phyloP scores from a whole-genome alignment of 495 filamentous ascomycete genomes.

The Trichodelitschia bisporula region DNA sequence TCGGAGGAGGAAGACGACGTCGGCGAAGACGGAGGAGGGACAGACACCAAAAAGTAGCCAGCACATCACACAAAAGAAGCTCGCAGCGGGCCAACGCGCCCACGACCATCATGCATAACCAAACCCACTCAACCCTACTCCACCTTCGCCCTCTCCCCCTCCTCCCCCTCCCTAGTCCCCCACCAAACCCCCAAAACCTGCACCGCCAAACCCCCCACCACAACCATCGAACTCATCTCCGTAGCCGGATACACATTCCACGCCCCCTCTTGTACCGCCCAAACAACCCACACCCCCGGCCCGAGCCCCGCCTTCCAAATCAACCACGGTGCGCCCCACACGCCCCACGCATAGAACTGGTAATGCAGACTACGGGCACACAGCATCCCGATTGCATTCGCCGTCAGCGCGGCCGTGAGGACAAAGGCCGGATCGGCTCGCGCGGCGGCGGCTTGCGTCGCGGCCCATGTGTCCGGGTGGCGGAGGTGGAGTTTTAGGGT shows the following conservation, averaged over 20 bases:
- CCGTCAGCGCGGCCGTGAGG: conserved; percentile 51
- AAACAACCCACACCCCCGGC: conserved; percentile 46
- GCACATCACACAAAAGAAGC: too few relatives aligned
- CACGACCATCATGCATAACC: too few relatives aligned
- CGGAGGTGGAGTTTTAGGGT: conserved; percentile 20
- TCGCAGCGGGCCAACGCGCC: too few relatives aligned
- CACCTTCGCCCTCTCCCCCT: conserved; percentile 3
- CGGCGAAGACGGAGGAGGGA: conserved; percentile 1
- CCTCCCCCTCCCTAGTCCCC: conserved; percentile 26
- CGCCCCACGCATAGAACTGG: conserved; percentile 87
- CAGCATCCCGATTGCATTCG: conserved; percentile 64
- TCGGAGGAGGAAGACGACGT: conserved; percentile 25
- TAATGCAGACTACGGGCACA: conserved; percentile 87
- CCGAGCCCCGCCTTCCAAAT: conserved; percentile 62
- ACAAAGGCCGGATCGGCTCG: conserved; percentile 46
- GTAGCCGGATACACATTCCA: conserved; percentile 97
- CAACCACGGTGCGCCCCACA: conserved; percentile 78
- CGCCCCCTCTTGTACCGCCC: conserved; percentile 79
- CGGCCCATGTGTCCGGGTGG: conserved; percentile 25
- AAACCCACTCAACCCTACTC: too few relatives aligned
- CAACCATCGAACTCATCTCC: conserved; percentile 44
- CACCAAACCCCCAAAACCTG: conserved; percentile 39
- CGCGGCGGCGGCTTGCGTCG: conserved; percentile 25
- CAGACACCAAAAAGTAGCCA: too few relatives aligned
- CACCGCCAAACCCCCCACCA: conserved; percentile 42